A percentile compares a stretch with the other conserved stretches of the same genome.
These are phyloP conservation scores for Cladosporium velox DNA, from an alignment of 2,329 filamentous ascomycete genomes.

Conservation along the genomic window DNA sequence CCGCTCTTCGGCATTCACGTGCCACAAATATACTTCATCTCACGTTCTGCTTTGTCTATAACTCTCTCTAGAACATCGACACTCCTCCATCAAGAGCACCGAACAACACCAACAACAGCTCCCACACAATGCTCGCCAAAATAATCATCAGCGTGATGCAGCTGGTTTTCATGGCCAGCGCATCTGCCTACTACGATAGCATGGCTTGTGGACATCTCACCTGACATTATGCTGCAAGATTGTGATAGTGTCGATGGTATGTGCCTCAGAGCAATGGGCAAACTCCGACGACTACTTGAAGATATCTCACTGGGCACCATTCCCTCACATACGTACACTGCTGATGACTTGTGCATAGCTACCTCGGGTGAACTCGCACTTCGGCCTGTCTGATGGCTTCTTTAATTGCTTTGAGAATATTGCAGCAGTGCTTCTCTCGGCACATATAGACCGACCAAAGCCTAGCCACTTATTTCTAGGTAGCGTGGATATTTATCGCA, in stretches of 20 bases:
- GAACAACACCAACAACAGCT: no score
- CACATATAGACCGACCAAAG: neutral
- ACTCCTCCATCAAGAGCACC: no score
- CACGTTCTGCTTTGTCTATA: no score
- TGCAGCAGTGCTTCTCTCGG: neutral
- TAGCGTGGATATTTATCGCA: neutral
- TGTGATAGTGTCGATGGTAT: no score
- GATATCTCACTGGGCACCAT: neutral
- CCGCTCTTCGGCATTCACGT: no score
- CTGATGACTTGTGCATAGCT: neutral
- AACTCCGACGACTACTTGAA: neutral
- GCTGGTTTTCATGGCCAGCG: no score
- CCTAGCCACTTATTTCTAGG: neutral
- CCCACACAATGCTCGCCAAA: no score
- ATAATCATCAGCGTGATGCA: no score
- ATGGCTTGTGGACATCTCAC: neutral
- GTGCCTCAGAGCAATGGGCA: no score
- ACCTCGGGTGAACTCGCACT: neutral
- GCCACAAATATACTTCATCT: no score
- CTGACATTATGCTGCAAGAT: neutral
- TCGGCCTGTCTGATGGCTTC: neutral
- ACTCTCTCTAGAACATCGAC: no score
- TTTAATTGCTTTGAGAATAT: rapidly evolving
- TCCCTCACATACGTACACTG: neutral
- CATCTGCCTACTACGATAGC: no score